phyloP scores from a whole-genome alignment of 768 basidiomycete species.

The Lentinula detonsa region DNA sequence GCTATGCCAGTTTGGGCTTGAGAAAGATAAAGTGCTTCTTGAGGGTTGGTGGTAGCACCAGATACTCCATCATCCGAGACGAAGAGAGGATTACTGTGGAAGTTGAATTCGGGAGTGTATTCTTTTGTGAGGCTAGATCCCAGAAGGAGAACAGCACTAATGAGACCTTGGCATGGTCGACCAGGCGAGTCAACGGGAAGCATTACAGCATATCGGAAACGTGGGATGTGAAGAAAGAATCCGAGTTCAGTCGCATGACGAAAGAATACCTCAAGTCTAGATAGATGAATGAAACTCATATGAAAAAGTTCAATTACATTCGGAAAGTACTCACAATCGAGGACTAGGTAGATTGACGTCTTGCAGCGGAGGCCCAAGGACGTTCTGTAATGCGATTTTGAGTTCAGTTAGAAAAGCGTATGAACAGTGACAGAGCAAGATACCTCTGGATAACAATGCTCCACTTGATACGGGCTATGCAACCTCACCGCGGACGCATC shows the following conservation, averaged over 20 bases:
- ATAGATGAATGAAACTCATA: no score
- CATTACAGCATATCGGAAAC: conserved; percentile 42
- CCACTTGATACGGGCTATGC: conserved; percentile 10
- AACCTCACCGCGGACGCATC: conserved; percentile 10
- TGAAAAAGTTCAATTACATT: no score
- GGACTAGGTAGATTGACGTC: neutral
- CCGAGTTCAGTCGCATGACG: conserved; percentile 54
- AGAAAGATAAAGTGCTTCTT: conserved; percentile 41
- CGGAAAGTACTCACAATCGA: neutral
- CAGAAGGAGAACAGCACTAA: conserved; percentile 46
- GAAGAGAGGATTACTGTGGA: neutral
- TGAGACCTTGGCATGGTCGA: conserved; percentile 42
- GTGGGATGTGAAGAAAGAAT: conserved; percentile 52
- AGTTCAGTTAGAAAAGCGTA: neutral
- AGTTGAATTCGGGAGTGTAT: conserved; percentile 16
- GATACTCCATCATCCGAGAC: neutral
- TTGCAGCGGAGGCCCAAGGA: neutral
- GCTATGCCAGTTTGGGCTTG: conserved; percentile 34
- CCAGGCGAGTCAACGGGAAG: conserved; percentile 41
- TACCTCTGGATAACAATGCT: neutral
- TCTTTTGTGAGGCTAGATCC: conserved; percentile 35
- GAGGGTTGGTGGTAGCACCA: conserved; percentile 13
- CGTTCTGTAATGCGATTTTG: neutral
- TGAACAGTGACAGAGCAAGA: neutral
- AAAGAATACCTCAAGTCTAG: conserved; percentile 52